Evolutionary conservation across 2,329 filamentous ascomycete species (phyloP).

Genomic region (Sphaerostilbella broomeana): DNA sequence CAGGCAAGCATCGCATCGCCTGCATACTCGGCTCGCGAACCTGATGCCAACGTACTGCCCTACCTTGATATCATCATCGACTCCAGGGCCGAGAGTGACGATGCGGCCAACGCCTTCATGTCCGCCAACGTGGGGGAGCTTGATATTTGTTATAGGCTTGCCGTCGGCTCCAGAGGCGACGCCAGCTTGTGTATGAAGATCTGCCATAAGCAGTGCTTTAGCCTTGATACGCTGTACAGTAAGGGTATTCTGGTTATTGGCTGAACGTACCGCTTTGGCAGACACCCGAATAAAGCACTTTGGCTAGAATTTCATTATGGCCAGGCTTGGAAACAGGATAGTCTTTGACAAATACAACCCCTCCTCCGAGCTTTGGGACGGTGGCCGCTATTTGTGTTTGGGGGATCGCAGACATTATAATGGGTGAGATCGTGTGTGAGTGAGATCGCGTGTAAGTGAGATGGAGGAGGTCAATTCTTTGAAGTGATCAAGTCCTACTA

Average conservation of each 20-base stretch:
- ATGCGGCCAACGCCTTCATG: constrained; percentile 15
- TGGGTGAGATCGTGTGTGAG: no score
- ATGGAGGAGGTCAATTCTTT: no score
- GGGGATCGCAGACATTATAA: constrained; percentile 12
- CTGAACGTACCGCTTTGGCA: constrained; percentile 17
- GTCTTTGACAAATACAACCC: constrained; percentile 15
- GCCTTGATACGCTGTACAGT: background rate
- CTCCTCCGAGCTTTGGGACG: constrained; percentile 14
- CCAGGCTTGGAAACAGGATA: constrained; percentile 16
- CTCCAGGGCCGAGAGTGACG: constrained; percentile 12
- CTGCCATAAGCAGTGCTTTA: background rate
- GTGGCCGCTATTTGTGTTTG: constrained; percentile 16
- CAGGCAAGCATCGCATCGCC: constrained; percentile 13
- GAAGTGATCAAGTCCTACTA: no score
- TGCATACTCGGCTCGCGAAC: constrained; percentile 13
- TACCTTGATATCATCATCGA: constrained; percentile 13
- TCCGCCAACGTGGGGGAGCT: constrained; percentile 16
- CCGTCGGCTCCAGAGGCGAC: constrained; percentile 9
- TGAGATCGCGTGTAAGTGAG: no score
- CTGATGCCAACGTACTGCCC: constrained; percentile 13
- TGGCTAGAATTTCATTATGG: constrained; percentile 16
- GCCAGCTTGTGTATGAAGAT: constrained; percentile 15
- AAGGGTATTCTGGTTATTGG: background rate
- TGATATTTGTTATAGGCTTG: constrained; percentile 12
- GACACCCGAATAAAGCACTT: constrained; percentile 16